phyloP scores from a whole-genome alignment of 768 basidiomycete species.

The Mycena indigotica region DNA sequence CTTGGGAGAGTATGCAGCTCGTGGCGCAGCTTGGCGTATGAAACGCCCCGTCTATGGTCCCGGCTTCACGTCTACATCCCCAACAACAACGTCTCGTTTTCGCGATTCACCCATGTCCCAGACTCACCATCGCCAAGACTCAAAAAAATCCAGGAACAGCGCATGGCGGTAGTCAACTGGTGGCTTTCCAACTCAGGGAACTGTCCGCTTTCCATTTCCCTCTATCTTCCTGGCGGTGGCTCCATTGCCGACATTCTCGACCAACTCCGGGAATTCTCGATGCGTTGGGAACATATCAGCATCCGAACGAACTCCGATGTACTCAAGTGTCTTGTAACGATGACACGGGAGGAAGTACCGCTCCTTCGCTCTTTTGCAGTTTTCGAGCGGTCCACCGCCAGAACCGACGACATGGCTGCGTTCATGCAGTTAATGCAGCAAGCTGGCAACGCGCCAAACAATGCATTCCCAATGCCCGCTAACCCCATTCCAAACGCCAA shows the following conservation, averaged over 20 bases:
- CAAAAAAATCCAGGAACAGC: not conserved
- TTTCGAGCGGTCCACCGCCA: not conserved
- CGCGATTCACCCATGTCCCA: no score
- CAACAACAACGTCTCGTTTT: no score
- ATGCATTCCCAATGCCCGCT: not conserved
- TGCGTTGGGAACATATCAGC: not conserved
- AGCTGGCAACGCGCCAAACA: not conserved
- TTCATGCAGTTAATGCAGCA: not conserved
- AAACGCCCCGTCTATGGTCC: constrained; percentile 21
- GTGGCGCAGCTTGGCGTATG: constrained; percentile 28
- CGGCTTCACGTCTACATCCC: constrained; percentile 18
- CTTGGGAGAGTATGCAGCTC: constrained; percentile 30
- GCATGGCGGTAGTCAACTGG: not conserved
- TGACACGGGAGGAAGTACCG: not conserved
- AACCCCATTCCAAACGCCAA: not conserved
- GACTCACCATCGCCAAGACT: no score
- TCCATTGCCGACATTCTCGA: not conserved
- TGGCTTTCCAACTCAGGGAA: not conserved
- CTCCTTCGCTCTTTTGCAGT: not conserved
- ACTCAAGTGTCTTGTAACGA: not conserved
- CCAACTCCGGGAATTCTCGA: not conserved
- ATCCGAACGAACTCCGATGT: not conserved
- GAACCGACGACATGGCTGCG: not conserved
- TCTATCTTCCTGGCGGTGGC: not conserved
- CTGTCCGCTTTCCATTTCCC: not conserved